These are phyloP conservation scores for Penicillium diatomitis DNA, from an alignment of 495 filamentous ascomycete species.

Conservation along the genomic window DNA sequence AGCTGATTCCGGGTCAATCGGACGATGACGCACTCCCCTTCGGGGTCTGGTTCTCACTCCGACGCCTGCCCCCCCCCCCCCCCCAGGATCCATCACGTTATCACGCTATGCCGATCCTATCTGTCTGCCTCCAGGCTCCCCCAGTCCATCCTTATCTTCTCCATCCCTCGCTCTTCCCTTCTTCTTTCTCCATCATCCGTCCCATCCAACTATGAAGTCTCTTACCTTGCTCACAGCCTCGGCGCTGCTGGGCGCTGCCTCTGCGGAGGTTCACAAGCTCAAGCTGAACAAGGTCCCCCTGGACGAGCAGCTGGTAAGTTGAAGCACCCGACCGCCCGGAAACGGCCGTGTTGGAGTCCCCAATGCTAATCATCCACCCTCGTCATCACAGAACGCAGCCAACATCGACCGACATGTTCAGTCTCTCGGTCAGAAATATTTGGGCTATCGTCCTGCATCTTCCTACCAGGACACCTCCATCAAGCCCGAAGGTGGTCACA, in stretches of 20 bases:
- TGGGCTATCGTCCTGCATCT: conserved; percentile 70
- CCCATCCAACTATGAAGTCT: conserved; percentile 63
- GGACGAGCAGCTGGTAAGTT: conserved; percentile 77
- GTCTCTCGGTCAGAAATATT: conserved; percentile 73
- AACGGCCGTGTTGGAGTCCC: background rate
- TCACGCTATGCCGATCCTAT: conserved; percentile 21
- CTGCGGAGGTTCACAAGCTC: conserved; percentile 82
- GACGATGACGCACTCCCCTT: conserved; percentile 13
- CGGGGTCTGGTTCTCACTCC: no score
- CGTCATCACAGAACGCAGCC: conserved; percentile 48
- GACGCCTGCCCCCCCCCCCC: no score
- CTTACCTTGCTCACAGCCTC: conserved; percentile 64
- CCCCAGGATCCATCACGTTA: background rate
- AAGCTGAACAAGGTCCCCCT: conserved; percentile 96
- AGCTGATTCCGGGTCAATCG: conserved; percentile 10
- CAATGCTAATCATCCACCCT: conserved; percentile 9
- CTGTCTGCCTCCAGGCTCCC: conserved; percentile 6
- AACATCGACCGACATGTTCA: conserved; percentile 74
- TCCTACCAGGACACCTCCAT: conserved; percentile 68
- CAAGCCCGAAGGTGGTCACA: conserved; percentile 59
- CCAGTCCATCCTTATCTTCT: conserved; percentile 14
- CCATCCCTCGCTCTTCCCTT: background rate
- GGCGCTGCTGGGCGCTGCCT: conserved; percentile 71
- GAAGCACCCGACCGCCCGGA: background rate
- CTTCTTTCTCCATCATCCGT: conserved; percentile 11